A percentile compares a stretch with the other conserved stretches of the same genome.
Conservation (phyloP, 2,329 filamentous ascomycete genomes). For the Cryphonectria radicalis region DNA sequence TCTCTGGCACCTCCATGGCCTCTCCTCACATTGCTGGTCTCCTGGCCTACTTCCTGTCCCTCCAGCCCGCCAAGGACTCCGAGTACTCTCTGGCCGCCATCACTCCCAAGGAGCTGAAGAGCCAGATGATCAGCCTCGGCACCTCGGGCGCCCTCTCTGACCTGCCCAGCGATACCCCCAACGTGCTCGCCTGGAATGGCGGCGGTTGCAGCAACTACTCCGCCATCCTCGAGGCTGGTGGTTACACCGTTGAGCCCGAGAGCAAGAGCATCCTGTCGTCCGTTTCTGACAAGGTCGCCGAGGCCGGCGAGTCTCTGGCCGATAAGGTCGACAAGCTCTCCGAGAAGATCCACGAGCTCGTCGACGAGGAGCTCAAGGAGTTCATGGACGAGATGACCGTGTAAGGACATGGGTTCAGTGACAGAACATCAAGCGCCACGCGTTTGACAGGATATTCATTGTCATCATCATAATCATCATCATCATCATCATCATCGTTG, state of each 20-base stretch:
- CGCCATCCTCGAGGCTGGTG: constrained; percentile 75
- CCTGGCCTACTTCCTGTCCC: constrained; percentile 95
- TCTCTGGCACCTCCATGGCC: constrained; percentile 99
- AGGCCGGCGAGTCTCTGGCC: constrained; percentile 56
- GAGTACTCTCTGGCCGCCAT: constrained; percentile 88
- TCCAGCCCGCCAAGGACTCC: constrained; percentile 88
- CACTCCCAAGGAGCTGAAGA: constrained; percentile 93
- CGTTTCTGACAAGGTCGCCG: constrained; percentile 60
- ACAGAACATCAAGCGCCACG: background rate
- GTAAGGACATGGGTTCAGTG: constrained; percentile 34
- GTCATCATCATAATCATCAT: background rate
- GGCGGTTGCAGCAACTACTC: constrained; percentile 92
- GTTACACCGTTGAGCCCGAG: constrained; percentile 62
- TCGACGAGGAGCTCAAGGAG: constrained; percentile 64
- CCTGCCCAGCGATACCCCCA: constrained; percentile 84
- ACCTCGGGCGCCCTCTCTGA: constrained; percentile 79
- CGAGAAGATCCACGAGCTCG: constrained; percentile 65
- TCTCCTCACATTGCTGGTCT: constrained; percentile 97
- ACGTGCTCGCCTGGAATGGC: constrained; percentile 98
- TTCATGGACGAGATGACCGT: constrained; percentile 58
- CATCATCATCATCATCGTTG: background rate
- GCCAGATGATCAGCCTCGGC: constrained; percentile 79
- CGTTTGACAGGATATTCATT: background rate
- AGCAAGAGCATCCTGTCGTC: constrained; percentile 49
- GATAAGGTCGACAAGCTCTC: constrained; percentile 65